A percentile compares a stretch with the other conserved stretches of the same genome.
These are phyloP conservation scores for Pythium vanterpoolii DNA, from an alignment of 352 stramenopile genomes.

Conservation along the genomic window DNA sequence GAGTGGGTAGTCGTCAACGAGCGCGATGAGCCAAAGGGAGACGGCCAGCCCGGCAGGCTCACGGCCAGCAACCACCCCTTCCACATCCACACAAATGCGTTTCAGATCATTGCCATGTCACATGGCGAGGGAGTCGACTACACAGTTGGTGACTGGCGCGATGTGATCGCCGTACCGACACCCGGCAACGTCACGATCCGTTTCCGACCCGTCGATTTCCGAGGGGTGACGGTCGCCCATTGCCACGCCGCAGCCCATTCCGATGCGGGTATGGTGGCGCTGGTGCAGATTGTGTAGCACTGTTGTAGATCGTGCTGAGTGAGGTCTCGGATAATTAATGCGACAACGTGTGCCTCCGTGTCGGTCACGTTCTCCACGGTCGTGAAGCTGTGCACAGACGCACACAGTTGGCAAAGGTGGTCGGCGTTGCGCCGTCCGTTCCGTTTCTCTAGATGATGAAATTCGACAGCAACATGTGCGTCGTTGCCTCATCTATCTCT, in stretches of 20 bases:
- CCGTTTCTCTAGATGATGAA: background rate
- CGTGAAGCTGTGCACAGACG: too few species aligned
- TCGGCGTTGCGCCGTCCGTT: background rate
- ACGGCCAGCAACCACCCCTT: conserved; percentile 79
- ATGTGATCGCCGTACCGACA: conserved; percentile 73
- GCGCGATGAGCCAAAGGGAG: conserved; percentile 27
- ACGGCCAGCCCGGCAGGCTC: conserved; percentile 21
- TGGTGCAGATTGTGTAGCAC: conserved; percentile 36
- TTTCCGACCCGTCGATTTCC: conserved; percentile 67
- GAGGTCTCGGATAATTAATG: too few species aligned
- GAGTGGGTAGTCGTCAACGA: conserved; percentile 76
- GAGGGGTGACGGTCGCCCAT: conserved; percentile 57
- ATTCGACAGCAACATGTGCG: background rate
- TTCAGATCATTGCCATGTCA: conserved; percentile 75
- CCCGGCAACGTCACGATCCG: conserved; percentile 80
- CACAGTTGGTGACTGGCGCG: conserved; percentile 72
- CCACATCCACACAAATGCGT: conserved; percentile 83
- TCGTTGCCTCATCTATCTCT: background rate
- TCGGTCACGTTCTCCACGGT: conserved; percentile 37
- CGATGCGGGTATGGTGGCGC: conserved; percentile 75
- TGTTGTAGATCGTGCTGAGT: too few species aligned
- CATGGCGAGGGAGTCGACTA: conserved; percentile 71
- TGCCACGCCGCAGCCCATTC: conserved; percentile 82
- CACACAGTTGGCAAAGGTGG: too few species aligned
- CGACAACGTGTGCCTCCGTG: conserved; percentile 75